Conservation (phyloP, 2,329 filamentous ascomycete species). For the Grosmannia huntii region DNA sequence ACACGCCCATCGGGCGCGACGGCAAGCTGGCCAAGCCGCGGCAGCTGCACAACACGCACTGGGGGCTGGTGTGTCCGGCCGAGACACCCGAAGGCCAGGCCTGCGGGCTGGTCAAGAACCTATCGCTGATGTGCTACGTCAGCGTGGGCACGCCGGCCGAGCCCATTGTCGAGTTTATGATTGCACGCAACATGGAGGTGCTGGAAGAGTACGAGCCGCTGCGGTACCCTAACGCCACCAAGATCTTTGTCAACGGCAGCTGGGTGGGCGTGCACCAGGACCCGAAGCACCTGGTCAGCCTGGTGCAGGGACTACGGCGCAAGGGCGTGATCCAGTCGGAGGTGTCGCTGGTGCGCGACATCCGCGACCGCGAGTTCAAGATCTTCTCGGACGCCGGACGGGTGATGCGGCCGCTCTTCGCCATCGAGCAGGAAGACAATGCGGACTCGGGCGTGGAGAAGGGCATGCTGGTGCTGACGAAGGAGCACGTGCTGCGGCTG, state of each 20-base stretch:
- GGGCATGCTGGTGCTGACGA: slow-evolving; percentile 69
- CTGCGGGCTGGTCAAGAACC: slow-evolving; percentile 94
- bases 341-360: slow-evolving; percentile 89
- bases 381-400: slow-evolving; percentile 95
- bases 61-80: slow-evolving; percentile 92
- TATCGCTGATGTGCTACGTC: slow-evolving; percentile 96
- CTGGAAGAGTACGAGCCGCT: slow-evolving; percentile 87
- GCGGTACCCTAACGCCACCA: slow-evolving; percentile 81
- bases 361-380: slow-evolving; percentile 94
- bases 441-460: slow-evolving; percentile 43
- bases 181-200: slow-evolving; percentile 88
- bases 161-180: slow-evolving; percentile 90
- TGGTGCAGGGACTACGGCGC: slow-evolving; percentile 65
- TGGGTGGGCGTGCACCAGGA: slow-evolving; percentile 96
- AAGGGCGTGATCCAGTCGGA: slow-evolving; percentile 79
- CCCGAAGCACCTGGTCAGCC: slow-evolving; percentile 69
- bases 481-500: slow-evolving; percentile 66
- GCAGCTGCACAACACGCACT: slow-evolving; percentile 96
- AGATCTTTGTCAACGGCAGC: slow-evolving; percentile 94
- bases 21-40: slow-evolving; percentile 97
- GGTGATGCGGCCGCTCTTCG: slow-evolving; percentile 87
- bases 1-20: slow-evolving; percentile 94
- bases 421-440: slow-evolving; percentile 79
- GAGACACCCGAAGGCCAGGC: slow-evolving; percentile 97
- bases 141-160: slow-evolving; percentile 87